Conservation (phyloP, 345 rosid genomes). For the Linum lewisii region DNA sequence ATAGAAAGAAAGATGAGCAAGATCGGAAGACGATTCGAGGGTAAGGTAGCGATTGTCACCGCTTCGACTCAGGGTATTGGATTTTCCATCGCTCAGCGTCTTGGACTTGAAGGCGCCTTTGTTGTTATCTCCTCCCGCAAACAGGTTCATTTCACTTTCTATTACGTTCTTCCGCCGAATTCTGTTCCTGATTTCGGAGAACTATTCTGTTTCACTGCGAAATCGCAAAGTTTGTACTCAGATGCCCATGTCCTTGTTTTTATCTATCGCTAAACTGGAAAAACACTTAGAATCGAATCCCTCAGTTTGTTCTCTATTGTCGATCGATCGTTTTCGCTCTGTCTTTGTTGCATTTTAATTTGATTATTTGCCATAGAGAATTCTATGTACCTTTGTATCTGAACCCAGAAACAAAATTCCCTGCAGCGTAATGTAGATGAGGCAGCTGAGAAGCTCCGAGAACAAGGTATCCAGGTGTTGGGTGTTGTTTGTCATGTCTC, state of each 20-base stretch:
- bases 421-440: slow-evolving; percentile 70
- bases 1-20: neutral
- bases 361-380: neutral
- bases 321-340: neutral
- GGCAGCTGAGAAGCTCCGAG: slow-evolving; percentile 62
- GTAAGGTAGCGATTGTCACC: slow-evolving; percentile 81
- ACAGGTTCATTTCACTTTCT: slow-evolving; percentile 29
- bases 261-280: no score
- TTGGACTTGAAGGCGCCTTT: slow-evolving; percentile 75
- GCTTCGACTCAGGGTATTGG: slow-evolving; percentile 98
- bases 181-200: neutral
- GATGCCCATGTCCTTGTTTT: no score
- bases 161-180: neutral
- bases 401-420: neutral
- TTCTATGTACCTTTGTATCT: neutral
- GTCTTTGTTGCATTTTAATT: neutral
- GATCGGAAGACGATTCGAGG: slow-evolving; percentile 44
- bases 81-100: slow-evolving; percentile 58
- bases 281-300: no score
- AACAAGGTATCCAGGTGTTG: slow-evolving; percentile 52
- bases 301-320: neutral
- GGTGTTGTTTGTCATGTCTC: slow-evolving; percentile 92
- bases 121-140: slow-evolving; percentile 65
- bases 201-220: no score
- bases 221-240: no score